Evolutionary conservation across 352 stramenopile genomes (phyloP).

Genomic region (Pythium folliculosum): DNA sequence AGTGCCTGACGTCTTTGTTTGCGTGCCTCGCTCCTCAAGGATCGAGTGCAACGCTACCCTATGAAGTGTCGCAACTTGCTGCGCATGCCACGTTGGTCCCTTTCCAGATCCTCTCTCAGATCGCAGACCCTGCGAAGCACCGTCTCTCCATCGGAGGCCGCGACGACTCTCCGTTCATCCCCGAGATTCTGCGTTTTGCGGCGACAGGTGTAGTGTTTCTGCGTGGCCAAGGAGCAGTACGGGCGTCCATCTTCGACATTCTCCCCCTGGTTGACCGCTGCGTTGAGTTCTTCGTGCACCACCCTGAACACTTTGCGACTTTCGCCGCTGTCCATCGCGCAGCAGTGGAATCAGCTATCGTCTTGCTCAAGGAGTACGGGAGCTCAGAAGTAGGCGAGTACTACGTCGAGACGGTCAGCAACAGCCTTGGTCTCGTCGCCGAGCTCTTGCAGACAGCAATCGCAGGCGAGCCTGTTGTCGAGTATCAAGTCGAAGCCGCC

Average conservation of each 20-base stretch:
- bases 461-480: conserved; percentile 7
- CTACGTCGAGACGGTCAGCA: conserved; percentile 20
- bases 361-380: conserved; percentile 4
- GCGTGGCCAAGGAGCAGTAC: background rate
- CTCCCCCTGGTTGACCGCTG: conserved; percentile 26
- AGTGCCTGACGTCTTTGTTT: conserved; percentile 25
- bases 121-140: conserved; percentile 25
- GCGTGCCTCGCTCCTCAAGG: conserved; percentile 8
- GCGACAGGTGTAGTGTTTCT: conserved; percentile 28
- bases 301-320: conserved; percentile 10
- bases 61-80: conserved; percentile 4
- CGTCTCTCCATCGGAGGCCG: conserved; percentile 20
- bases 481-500: conserved; percentile 19
- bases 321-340: conserved; percentile 26
- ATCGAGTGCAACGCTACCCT: background rate
- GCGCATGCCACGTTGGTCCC: conserved; percentile 26
- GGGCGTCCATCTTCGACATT: conserved; percentile 17
- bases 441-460: conserved; percentile 18
- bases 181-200: conserved; percentile 25
- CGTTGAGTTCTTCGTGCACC: conserved; percentile 24
- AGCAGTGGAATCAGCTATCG: conserved; percentile 24
- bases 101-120: conserved; percentile 23
- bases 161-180: conserved; percentile 20
- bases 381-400: conserved; percentile 26
- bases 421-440: conserved; percentile 9